Evolutionary conservation across 2,329 filamentous ascomycete species (phyloP).

Genomic region (Talaromyces sp.): DNA sequence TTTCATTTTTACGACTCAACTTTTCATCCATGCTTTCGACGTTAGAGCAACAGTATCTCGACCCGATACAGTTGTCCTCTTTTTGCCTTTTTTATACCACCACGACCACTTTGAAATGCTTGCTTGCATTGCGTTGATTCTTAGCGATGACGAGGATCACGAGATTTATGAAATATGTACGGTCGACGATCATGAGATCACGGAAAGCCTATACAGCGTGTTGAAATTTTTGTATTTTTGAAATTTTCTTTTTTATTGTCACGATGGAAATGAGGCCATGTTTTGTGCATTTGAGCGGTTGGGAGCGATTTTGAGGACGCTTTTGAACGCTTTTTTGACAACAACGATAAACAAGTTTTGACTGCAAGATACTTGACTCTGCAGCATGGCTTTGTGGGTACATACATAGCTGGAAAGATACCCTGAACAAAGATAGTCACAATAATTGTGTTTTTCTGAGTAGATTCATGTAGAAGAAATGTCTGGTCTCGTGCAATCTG

Average conservation of each 20-base stretch:
- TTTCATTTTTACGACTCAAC: background rate
- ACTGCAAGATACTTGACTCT: background rate
- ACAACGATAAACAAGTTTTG: background rate
- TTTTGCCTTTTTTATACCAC: background rate
- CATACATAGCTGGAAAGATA: background rate
- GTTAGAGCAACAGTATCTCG: conserved; percentile 1
- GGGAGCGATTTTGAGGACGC: conserved; percentile 2
- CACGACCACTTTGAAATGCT: conserved; percentile 23
- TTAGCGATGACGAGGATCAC: conserved; percentile 37
- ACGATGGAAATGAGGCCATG: background rate
- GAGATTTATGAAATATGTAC: conserved; percentile 34
- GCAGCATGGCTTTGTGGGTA: background rate
- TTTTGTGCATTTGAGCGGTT: conserved; percentile 11
- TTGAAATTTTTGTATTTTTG: conserved; percentile 11
- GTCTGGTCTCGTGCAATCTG: too few relatives aligned
- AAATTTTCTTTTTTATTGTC: conserved; percentile 2
- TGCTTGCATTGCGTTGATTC: conserved; percentile 32
- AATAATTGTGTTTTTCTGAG: background rate
- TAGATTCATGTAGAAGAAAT: too few relatives aligned
- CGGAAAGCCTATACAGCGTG: conserved; percentile 8
- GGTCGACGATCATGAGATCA: conserved; percentile 12
- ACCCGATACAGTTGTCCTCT: background rate
- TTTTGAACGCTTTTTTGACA: background rate
- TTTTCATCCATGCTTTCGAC: background rate
- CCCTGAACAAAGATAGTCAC: background rate